Evolutionary conservation across 805 yeast genomes (phyloP).

Genomic region (Candida odintsovae): DNA sequence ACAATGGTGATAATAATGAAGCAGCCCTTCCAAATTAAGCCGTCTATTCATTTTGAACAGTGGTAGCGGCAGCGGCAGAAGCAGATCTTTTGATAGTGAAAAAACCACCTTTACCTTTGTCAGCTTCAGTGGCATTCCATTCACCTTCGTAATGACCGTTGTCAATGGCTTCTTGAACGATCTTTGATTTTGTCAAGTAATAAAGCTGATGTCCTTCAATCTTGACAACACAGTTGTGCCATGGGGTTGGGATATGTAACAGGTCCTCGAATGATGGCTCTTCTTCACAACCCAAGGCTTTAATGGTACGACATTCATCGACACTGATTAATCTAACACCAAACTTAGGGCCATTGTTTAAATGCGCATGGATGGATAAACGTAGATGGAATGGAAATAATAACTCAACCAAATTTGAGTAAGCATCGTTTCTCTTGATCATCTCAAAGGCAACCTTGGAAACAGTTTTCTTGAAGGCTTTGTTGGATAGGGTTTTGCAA

Average conservation of each 20-base stretch:
- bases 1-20: no score
- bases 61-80: not conserved
- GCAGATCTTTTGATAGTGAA: slow-evolving; percentile 7
- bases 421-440: slow-evolving; percentile 62
- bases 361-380: slow-evolving; percentile 58
- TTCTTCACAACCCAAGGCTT: slow-evolving; percentile 30
- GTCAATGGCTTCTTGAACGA: slow-evolving; percentile 31
- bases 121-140: slow-evolving; percentile 29
- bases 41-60: no score
- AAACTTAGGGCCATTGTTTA: slow-evolving; percentile 53
- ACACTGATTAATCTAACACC: slow-evolving; percentile 45
- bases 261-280: slow-evolving; percentile 46
- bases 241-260: slow-evolving; percentile 61
- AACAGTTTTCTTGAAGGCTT: slow-evolving; percentile 41
- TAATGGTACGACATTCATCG: slow-evolving; percentile 40
- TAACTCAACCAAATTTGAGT: slow-evolving; percentile 55
- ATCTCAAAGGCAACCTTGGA: slow-evolving; percentile 56
- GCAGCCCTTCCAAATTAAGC: no score
- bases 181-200: slow-evolving; percentile 32
- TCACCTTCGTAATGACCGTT: slow-evolving; percentile 29
- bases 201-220: slow-evolving; percentile 29
- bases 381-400: slow-evolving; percentile 55
- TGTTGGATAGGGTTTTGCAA: slow-evolving; percentile 33
- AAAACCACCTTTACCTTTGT: slow-evolving; percentile 30
- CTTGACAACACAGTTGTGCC: slow-evolving; percentile 53